Percentiles rank a stretch among this genome's conserved stretches.
phyloP scores from a whole-genome alignment of 352 stramenopile species.

The Globisporangium iwayamae region DNA sequence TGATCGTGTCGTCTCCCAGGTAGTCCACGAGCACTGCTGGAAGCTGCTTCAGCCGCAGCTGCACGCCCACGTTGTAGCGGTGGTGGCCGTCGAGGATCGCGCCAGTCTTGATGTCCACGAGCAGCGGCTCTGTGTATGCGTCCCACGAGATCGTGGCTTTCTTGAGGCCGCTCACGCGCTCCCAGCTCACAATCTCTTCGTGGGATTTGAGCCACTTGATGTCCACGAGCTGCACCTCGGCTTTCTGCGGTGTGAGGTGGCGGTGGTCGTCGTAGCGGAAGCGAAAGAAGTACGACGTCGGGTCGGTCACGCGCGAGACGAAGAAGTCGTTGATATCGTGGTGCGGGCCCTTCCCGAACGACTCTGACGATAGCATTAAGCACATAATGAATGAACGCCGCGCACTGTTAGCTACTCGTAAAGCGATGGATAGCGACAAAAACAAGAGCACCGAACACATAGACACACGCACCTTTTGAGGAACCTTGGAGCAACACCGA shows the following conservation, averaged over 20 bases:
- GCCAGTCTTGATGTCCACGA: conserved; percentile 75
- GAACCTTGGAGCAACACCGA: conserved; percentile 44
- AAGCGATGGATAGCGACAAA: background rate
- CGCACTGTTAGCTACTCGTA: background rate
- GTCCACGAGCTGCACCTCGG: conserved; percentile 77
- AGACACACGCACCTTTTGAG: conserved; percentile 17
- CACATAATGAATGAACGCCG: background rate
- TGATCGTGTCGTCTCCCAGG: conserved; percentile 64
- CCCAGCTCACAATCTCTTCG: conserved; percentile 79
- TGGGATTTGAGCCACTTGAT: conserved; percentile 83
- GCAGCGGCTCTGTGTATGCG: conserved; percentile 75
- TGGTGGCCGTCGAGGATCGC: conserved; percentile 85
- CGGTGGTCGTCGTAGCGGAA: conserved; percentile 71
- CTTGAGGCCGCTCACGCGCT: conserved; percentile 71
- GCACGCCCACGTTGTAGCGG: conserved; percentile 73
- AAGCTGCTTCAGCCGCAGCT: conserved; percentile 68
- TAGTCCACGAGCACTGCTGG: conserved; percentile 82
- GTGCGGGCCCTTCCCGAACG: conserved; percentile 17
- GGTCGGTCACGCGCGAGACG: conserved; percentile 72
- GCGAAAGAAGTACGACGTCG: conserved; percentile 85
- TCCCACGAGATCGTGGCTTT: conserved; percentile 80
- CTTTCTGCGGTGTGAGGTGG: conserved; percentile 68
- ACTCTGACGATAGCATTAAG: background rate
- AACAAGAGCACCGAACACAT: background rate
- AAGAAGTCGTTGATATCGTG: conserved; percentile 73